These are phyloP conservation scores for Hericium erinaceus DNA, from an alignment of 768 basidiomycete genomes.

Conservation along the genomic window DNA sequence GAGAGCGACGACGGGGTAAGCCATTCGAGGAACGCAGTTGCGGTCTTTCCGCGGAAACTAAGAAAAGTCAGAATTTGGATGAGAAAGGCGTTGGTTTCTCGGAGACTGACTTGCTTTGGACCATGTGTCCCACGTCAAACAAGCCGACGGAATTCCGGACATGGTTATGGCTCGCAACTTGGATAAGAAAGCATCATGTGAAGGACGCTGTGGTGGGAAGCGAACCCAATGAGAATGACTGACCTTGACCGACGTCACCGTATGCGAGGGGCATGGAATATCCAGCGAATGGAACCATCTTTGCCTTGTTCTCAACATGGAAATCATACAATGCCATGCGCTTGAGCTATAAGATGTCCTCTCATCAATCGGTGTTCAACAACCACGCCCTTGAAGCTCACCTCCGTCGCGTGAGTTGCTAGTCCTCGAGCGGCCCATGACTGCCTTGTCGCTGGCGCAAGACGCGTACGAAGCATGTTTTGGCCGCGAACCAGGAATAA, in stretches of 20 bases:
- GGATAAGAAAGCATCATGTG: background rate
- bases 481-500: too few species aligned
- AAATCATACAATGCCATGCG: slow-evolving; percentile 85
- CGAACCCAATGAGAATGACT: slow-evolving; percentile 11
- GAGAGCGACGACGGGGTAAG: slow-evolving; percentile 79
- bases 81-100: background rate
- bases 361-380: background rate
- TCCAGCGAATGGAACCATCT: slow-evolving; percentile 96
- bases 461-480: too few species aligned
- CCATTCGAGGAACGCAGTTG: slow-evolving; percentile 77
- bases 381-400: background rate
- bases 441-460: too few species aligned
- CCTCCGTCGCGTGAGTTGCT: background rate
- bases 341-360: slow-evolving; percentile 27
- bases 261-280: slow-evolving; percentile 92
- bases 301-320: slow-evolving; percentile 72
- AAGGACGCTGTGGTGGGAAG: background rate
- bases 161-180: slow-evolving; percentile 87
- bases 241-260: slow-evolving; percentile 72
- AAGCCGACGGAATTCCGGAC: slow-evolving; percentile 76
- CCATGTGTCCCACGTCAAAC: slow-evolving; percentile 99
- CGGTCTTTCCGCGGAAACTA: slow-evolving; percentile 76
- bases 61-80: background rate
- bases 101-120: slow-evolving; percentile 67
- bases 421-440: background rate